A percentile compares a stretch with the other conserved stretches of the same genome.
Evolutionary conservation across 352 stramenopile genomes (phyloP).

Genomic region (Globisporangium alternatum): DNA sequence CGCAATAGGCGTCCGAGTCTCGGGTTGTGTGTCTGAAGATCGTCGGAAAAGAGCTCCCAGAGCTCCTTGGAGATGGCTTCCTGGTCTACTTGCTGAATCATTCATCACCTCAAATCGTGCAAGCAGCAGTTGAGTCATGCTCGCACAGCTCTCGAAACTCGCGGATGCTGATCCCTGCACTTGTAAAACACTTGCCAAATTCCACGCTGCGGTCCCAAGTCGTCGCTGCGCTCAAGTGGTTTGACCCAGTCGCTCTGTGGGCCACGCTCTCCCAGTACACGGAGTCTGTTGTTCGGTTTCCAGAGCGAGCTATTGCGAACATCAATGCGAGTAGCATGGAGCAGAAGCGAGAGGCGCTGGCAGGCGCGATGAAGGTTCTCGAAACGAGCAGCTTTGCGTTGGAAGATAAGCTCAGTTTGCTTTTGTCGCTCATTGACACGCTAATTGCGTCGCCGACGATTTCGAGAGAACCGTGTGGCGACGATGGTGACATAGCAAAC

Average conservation of each 20-base stretch:
- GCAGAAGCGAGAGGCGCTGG: constrained; percentile 51
- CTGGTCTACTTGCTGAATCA: constrained; percentile 84
- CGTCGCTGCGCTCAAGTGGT: constrained; percentile 65
- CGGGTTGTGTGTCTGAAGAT: constrained; percentile 82
- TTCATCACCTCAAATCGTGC: constrained; percentile 61
- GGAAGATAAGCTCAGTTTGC: constrained; percentile 65
- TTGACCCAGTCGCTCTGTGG: constrained; percentile 65
- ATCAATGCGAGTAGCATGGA: constrained; percentile 15
- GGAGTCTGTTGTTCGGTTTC: constrained; percentile 32
- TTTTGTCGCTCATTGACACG: constrained; percentile 59
- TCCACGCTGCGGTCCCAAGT: constrained; percentile 61
- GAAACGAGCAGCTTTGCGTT: constrained; percentile 53
- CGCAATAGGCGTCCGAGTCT: constrained; percentile 45
- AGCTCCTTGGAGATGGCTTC: constrained; percentile 79
- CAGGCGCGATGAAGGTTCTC: constrained; percentile 65
- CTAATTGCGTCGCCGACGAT: constrained; percentile 30
- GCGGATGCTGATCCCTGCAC: constrained; percentile 77
- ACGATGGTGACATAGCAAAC: constrained; percentile 21
- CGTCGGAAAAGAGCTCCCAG: constrained; percentile 74
- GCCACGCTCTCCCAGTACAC: constrained; percentile 65
- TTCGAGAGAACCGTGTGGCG: neutral
- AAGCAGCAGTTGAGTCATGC: constrained; percentile 79
- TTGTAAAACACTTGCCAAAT: constrained; percentile 79
- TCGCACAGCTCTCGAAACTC: constrained; percentile 73
- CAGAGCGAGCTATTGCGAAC: neutral